Evolutionary conservation across 1,139 yeast species (phyloP), one percentile per base, ranked within the genome.

Genomic region (Eremothecium coryli): DNA sequence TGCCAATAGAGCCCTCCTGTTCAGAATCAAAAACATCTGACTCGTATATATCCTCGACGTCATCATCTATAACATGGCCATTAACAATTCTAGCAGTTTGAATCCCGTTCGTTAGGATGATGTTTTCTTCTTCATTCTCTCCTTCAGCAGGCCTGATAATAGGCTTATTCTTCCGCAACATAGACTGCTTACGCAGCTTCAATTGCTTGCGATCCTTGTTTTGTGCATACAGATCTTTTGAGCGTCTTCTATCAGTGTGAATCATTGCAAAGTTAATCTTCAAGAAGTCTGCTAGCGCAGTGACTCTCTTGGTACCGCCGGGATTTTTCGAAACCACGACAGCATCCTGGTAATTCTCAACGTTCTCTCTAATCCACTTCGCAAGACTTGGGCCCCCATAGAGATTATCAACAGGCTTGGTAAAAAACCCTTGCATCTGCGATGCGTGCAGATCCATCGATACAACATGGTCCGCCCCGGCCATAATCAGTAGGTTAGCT

Each of bases 391-490:
- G 98, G 3, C 95, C 96, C 18, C 96, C 97, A 54, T 84, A 86
- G 43, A 90, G 66, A 59, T 90, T 90, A 60, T 90, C 99, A 18
- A 90, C 97, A 0, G 99, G 98, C 53, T 86, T 86, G 27, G 94
- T 76, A 66, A 90, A 90, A 56, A 93, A 90, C 10, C 99, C 99
- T 66, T 90, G 99, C 97, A 90, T 93, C 62, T 90, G 99, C 26
- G 95, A 79, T 18, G 98, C 98, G 57, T 93, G 98, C 49, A 90
- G 68, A 58, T 90, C 99, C 97, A 90, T 88, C 5, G 95, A 84
- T 26, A 90, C 93, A 43, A 90, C 93, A 64, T 90, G 99, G 62
- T 93, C 98, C 15, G 97, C 98, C 44, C 99, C 99, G 1, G 99
- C 97, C 93, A 90, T 90, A 37, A 88, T 78, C 46, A 93, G 68